Percentiles rank a stretch among this genome's conserved stretches.
These are phyloP conservation scores for Furcasterigmium sp. DNA, from an alignment of 2,329 filamentous ascomycete species.

Conservation along the genomic window DNA sequence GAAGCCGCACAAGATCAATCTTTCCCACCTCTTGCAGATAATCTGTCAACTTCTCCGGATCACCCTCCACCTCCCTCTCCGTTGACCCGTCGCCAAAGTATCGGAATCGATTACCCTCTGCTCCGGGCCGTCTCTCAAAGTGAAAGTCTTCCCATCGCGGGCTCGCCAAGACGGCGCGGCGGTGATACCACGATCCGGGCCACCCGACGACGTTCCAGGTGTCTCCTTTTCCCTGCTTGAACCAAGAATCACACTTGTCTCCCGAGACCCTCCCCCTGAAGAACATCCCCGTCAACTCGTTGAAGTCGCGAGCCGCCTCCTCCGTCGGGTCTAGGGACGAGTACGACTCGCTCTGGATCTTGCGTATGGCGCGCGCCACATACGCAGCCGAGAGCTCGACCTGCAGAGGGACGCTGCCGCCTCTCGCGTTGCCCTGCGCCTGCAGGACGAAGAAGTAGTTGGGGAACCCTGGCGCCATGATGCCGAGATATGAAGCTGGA, in stretches of 20 bases:
- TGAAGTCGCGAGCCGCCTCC: constrained; percentile 13
- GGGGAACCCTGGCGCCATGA: constrained; percentile 18
- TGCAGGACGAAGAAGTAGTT: constrained; percentile 25
- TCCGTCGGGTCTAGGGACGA: constrained; percentile 7
- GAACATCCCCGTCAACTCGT: constrained; percentile 1
- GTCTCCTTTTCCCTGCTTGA: constrained; percentile 7
- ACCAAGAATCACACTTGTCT: constrained; percentile 13
- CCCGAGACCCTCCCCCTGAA: constrained; percentile 8
- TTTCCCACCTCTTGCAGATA: constrained; percentile 1
- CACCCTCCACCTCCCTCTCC: neutral
- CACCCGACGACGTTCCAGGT: constrained; percentile 8
- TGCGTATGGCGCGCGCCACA: constrained; percentile 13
- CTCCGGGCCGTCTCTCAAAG: constrained; percentile 9
- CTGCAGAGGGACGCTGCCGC: constrained; percentile 12
- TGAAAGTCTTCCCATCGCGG: constrained; percentile 13
- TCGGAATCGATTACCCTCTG: constrained; percentile 2
- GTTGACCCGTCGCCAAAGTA: constrained; percentile 5
- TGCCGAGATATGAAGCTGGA: constrained; percentile 19
- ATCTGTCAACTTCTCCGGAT: neutral
- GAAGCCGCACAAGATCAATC: neutral
- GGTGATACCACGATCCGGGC: constrained; percentile 12
- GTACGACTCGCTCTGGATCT: constrained; percentile 11
- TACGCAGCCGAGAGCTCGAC: constrained; percentile 12
- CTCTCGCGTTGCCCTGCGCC: constrained; percentile 9
- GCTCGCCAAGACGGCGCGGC: constrained; percentile 4